Evolutionary conservation across 805 yeast genomes (phyloP).

Genomic region (Cyberlindnera lachancei): DNA sequence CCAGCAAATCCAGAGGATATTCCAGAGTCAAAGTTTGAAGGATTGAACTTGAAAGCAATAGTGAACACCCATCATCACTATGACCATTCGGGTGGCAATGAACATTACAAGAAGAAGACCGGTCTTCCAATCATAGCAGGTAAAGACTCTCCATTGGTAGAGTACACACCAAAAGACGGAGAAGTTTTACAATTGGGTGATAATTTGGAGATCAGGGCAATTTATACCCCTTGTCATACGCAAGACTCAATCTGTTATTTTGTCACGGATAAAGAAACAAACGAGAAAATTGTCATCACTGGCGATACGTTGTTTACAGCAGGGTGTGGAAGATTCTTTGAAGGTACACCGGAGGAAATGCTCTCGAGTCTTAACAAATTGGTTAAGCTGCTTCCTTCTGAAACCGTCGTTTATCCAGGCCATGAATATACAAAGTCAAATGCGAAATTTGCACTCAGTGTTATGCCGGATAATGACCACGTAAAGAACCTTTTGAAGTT

Average conservation of each 20-base stretch:
- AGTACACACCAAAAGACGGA: constrained; percentile 59
- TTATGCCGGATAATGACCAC: constrained; percentile 35
- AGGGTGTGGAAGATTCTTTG: constrained; percentile 97
- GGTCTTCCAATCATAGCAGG: constrained; percentile 76
- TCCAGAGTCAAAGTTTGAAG: constrained; percentile 34
- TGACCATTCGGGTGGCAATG: constrained; percentile 91
- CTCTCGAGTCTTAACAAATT: constrained; percentile 54
- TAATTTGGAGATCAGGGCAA: constrained; percentile 59
- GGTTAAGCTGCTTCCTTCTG: constrained; percentile 53
- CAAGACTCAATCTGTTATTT: constrained; percentile 91
- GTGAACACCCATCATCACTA: constrained; percentile 96
- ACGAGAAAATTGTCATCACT: constrained; percentile 73
- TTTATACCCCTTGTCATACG: constrained; percentile 97
- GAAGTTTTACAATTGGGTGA: constrained; percentile 59
- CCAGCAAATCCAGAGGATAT: constrained; percentile 83
- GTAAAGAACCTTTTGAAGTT: constrained; percentile 47
- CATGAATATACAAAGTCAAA: constrained; percentile 91
- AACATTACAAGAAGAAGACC: constrained; percentile 22
- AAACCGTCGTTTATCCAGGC: constrained; percentile 81
- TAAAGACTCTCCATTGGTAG: constrained; percentile 65
- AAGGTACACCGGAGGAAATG: constrained; percentile 84
- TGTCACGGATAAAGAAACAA: constrained; percentile 52
- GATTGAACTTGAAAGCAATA: constrained; percentile 56
- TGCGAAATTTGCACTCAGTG: constrained; percentile 65
- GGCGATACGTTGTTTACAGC: constrained; percentile 93